Conservation (phyloP, 2,329 filamentous ascomycete species). For the Aplosporella prunicola region DNA sequence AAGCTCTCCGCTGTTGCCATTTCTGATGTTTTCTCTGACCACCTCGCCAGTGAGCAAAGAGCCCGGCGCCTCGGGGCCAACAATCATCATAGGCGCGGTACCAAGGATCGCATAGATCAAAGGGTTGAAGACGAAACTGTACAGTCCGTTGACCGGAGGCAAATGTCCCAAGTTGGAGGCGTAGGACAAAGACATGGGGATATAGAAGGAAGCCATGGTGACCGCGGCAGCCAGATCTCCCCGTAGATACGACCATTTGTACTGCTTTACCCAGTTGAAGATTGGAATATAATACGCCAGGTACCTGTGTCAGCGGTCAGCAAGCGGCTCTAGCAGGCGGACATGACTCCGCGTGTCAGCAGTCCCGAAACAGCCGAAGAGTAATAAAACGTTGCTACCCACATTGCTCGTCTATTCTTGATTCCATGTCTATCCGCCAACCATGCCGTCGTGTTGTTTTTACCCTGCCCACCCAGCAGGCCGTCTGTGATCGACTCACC, state of each 20-base stretch:
- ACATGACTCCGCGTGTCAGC: not conserved
- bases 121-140: conserved; percentile 88
- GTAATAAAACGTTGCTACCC: conserved; percentile 23
- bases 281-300: conserved; percentile 88
- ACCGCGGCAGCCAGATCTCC: conserved; percentile 82
- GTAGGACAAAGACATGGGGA: conserved; percentile 91
- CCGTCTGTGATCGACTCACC: conserved; percentile 37
- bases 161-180: conserved; percentile 88
- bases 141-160: conserved; percentile 86
- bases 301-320: conserved; percentile 54
- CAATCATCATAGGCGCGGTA: conserved; percentile 84
- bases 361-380: not conserved
- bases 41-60: conserved; percentile 84
- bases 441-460: conserved; percentile 62
- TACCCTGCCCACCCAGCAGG: conserved; percentile 44
- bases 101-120: conserved; percentile 85
- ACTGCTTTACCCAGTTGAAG: conserved; percentile 82
- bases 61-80: conserved; percentile 89
- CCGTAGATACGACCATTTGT: conserved; percentile 68
- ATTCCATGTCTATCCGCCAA: conserved; percentile 66
- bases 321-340: conserved; percentile 2
- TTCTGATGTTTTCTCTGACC: conserved; percentile 65
- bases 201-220: conserved; percentile 97
- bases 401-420: conserved; percentile 66
- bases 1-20: conserved; percentile 54